Conservation (phyloP, 2,329 filamentous ascomycete species). For the Pseudogymnoascus sp. region DNA sequence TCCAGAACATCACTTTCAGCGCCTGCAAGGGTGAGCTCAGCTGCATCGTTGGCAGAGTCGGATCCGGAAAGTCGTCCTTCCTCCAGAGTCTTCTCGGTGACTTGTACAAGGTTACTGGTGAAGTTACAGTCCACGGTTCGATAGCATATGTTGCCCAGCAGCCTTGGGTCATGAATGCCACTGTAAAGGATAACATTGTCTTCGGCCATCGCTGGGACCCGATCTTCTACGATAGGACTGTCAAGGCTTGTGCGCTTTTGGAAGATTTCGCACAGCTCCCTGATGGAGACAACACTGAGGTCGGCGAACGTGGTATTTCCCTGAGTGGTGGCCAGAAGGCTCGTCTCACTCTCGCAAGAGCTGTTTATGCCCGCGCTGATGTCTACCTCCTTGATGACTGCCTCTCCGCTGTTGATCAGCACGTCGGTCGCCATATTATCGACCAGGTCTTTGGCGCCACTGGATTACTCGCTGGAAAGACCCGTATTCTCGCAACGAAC, state of each 20-base stretch:
- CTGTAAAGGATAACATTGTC: constrained; percentile 91
- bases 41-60: constrained; percentile 91
- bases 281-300: constrained; percentile 92
- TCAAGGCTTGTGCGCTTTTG: constrained; percentile 80
- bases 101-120: constrained; percentile 78
- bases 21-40: constrained; percentile 89
- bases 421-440: constrained; percentile 90
- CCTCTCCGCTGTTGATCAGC: constrained; percentile 94
- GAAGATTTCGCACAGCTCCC: constrained; percentile 90
- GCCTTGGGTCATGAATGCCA: constrained; percentile 96
- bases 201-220: constrained; percentile 94
- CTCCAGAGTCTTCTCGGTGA: constrained; percentile 84
- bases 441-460: constrained; percentile 83
- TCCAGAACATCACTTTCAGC: constrained; percentile 79
- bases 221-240: constrained; percentile 85
- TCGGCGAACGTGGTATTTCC: constrained; percentile 93
- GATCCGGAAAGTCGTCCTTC: constrained; percentile 87
- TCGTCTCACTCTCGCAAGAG: constrained; percentile 80
- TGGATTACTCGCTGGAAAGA: constrained; percentile 77
- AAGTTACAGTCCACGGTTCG: constrained; percentile 72
- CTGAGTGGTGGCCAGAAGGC: constrained; percentile 95
- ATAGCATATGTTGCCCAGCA: constrained; percentile 90
- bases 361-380: constrained; percentile 94
- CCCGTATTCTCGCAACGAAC: constrained; percentile 88
- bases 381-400: constrained; percentile 92